A percentile compares a stretch with the other conserved stretches of the same genome.
Conservation (phyloP, 345 rosid genomes). For the Arabidopsis thaliana region DNA sequence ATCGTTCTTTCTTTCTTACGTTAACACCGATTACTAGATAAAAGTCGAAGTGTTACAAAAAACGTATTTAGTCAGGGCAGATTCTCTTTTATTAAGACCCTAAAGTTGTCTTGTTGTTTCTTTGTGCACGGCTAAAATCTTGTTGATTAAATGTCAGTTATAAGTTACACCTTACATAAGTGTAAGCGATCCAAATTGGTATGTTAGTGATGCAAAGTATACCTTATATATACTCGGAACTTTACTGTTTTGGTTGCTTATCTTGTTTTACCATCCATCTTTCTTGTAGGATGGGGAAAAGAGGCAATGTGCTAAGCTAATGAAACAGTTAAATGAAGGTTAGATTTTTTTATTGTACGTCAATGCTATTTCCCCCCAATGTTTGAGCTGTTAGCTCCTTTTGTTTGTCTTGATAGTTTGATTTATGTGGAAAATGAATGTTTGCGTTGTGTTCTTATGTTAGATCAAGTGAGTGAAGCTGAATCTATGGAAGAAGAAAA, state of each 20-base stretch:
- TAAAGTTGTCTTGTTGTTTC: too few relatives aligned
- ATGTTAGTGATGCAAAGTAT: background rate
- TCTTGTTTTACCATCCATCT: background rate
- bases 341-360: background rate
- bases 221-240: background rate
- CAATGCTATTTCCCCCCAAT: background rate
- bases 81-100: background rate
- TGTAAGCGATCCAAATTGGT: background rate
- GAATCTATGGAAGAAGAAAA: background rate
- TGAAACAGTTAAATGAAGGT: conserved; percentile 20
- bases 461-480: conserved; percentile 3
- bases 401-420: background rate
- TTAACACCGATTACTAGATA: too few relatives aligned
- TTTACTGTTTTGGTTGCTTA: background rate
- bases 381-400: background rate
- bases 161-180: background rate
- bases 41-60: too few relatives aligned
- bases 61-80: background rate
- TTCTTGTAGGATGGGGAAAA: conserved; percentile 31
- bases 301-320: conserved; percentile 37
- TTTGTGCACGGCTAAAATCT: background rate
- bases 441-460: background rate
- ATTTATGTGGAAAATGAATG: background rate
- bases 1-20: too few relatives aligned
- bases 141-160: background rate